These are phyloP conservation scores for Lipomyces starkeyi DNA, from an alignment of 805 yeast genomes.

Conservation along the genomic window DNA sequence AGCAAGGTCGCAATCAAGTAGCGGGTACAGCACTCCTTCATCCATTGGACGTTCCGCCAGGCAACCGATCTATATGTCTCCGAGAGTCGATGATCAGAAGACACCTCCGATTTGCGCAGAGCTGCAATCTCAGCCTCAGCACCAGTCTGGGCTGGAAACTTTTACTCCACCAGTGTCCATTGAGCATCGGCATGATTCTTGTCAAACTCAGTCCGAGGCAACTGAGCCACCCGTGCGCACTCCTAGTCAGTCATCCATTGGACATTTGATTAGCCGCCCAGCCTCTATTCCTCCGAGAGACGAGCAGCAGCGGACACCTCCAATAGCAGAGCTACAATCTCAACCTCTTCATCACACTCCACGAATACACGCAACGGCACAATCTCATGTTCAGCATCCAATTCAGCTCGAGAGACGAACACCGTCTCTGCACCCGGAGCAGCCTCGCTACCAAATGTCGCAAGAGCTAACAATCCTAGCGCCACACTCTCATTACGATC, in stretches of 20 bases:
- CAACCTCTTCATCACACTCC: background rate
- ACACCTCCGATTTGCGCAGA: background rate
- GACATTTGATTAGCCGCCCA: background rate
- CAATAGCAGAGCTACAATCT: background rate
- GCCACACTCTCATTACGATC: background rate
- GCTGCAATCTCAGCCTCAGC: background rate
- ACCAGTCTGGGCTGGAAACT: background rate
- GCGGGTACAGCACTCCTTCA: background rate
- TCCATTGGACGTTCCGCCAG: background rate
- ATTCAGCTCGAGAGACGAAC: background rate
- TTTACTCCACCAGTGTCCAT: background rate
- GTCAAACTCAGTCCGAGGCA: background rate
- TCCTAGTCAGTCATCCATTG: background rate
- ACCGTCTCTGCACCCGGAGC: background rate
- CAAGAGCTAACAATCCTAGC: background rate
- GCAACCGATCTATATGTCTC: background rate
- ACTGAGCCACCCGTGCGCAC: background rate
- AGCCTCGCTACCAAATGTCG: background rate
- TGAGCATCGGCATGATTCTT: background rate
- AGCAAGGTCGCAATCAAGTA: background rate
- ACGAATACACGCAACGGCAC: background rate
- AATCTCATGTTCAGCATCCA: background rate
- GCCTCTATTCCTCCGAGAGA: background rate
- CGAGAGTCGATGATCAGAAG: background rate
- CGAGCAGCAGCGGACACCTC: background rate